Percentiles rank a stretch among this genome's conserved stretches.
phyloP scores from a whole-genome alignment of 2,329 filamentous ascomycete genomes.

The Xylaria sp. region DNA sequence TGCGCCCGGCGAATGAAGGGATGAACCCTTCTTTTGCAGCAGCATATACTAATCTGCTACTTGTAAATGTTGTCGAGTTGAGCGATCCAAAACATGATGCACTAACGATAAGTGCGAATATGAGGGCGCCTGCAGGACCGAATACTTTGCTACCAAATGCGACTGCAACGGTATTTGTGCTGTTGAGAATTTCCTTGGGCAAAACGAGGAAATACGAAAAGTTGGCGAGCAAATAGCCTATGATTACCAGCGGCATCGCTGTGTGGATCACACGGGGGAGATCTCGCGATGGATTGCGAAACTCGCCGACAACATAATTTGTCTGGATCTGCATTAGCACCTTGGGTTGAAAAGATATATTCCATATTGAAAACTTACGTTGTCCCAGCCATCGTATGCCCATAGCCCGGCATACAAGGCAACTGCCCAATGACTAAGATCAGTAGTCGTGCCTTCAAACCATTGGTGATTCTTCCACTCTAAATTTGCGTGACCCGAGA shows the following conservation, averaged over 20 bases:
- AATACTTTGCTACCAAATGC: conserved; percentile 93
- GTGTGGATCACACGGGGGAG: conserved; percentile 96
- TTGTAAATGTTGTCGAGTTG: conserved; percentile 94
- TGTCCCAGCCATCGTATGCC: conserved; percentile 99
- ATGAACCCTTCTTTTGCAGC: conserved; percentile 96
- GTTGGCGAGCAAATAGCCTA: conserved; percentile 91
- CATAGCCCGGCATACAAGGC: conserved; percentile 95
- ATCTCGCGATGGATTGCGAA: conserved; percentile 89
- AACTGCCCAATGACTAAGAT: conserved; percentile 89
- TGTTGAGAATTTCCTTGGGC: conserved; percentile 81
- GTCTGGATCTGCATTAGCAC: conserved; percentile 67
- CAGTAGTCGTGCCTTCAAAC: conserved; percentile 86
- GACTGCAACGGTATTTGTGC: conserved; percentile 94
- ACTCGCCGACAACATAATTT: conserved; percentile 97
- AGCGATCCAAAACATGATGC: conserved; percentile 94
- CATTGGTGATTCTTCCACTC: conserved; percentile 90
- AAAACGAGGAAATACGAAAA: conserved; percentile 94
- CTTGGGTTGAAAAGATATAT: not conserved
- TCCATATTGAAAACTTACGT: conserved; percentile 68
- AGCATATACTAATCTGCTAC: conserved; percentile 89
- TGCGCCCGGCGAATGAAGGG: conserved; percentile 81
- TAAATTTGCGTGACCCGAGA: conserved; percentile 76
- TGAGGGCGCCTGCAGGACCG: conserved; percentile 80
- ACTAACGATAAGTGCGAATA: conserved; percentile 89
- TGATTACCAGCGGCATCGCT: conserved; percentile 92